phyloP scores from a whole-genome alignment of 768 basidiomycete genomes.

The Tulasnella sp. region DNA sequence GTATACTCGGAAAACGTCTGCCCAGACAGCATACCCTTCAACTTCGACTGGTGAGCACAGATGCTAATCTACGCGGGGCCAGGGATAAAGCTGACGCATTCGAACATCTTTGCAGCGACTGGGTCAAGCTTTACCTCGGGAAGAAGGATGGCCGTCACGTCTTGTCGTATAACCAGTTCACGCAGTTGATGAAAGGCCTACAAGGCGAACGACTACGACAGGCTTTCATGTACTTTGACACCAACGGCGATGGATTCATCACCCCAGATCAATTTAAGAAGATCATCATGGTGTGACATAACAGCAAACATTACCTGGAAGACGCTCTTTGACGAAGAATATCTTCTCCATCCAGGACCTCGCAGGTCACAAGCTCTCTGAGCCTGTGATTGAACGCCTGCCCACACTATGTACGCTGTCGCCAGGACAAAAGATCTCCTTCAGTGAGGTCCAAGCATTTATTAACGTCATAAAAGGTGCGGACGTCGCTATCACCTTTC shows the following conservation, averaged over 20 bases:
- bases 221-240: slow-evolving; percentile 85
- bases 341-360: slow-evolving; percentile 51
- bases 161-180: slow-evolving; percentile 93
- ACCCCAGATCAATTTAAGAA: slow-evolving; percentile 85
- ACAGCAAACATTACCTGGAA: neutral
- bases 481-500: no score
- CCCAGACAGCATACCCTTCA: slow-evolving; percentile 77
- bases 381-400: slow-evolving; percentile 81
- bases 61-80: no score
- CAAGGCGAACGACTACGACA: slow-evolving; percentile 97
- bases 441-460: slow-evolving; percentile 93
- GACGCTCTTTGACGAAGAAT: neutral
- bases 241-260: slow-evolving; percentile 88
- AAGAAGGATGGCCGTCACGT: slow-evolving; percentile 86
- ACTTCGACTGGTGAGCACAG: slow-evolving; percentile 69
- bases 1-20: slow-evolving; percentile 76
- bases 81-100: no score
- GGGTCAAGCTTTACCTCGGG: slow-evolving; percentile 93
- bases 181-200: slow-evolving; percentile 95
- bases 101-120: slow-evolving; percentile 44
- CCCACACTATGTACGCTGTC: slow-evolving; percentile 85
- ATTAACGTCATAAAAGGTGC: slow-evolving; percentile 90
- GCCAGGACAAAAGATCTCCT: slow-evolving; percentile 83
- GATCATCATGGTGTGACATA: slow-evolving; percentile 69
- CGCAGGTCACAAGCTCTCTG: slow-evolving; percentile 93